Conservation (phyloP, 495 filamentous ascomycete genomes). For the Hypoxylon subgilvum region DNA sequence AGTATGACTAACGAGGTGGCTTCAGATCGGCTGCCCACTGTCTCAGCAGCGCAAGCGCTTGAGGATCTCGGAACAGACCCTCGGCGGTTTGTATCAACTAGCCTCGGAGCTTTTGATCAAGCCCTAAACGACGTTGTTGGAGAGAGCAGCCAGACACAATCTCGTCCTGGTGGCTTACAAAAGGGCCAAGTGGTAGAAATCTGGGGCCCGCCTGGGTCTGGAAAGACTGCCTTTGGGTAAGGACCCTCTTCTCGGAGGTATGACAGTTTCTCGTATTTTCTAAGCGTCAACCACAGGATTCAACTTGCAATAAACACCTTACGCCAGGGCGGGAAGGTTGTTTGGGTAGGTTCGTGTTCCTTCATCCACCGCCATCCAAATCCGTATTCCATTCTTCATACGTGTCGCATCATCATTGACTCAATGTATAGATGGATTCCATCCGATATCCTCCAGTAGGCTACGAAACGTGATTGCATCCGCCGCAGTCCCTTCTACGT, state of each 20-base stretch:
- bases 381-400: neutral
- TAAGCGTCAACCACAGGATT: slow-evolving; percentile 56
- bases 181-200: slow-evolving; percentile 85
- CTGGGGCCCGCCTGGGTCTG: slow-evolving; percentile 85
- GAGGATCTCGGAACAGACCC: slow-evolving; percentile 62
- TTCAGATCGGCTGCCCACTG: slow-evolving; percentile 78
- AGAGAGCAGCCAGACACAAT: slow-evolving; percentile 17
- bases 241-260: slow-evolving; percentile 2
- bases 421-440: slow-evolving; percentile 28
- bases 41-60: slow-evolving; percentile 85
- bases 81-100: slow-evolving; percentile 66
- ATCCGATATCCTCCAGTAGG: slow-evolving; percentile 29
- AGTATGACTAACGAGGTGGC: slow-evolving; percentile 18
- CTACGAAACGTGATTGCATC: slow-evolving; percentile 34
- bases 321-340: slow-evolving; percentile 64
- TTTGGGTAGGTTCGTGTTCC: slow-evolving; percentile 80
- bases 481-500: slow-evolving; percentile 2
- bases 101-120: slow-evolving; percentile 67
- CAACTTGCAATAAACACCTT: slow-evolving; percentile 72
- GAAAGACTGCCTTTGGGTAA: slow-evolving; percentile 86
- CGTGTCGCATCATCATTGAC: slow-evolving; percentile 12
- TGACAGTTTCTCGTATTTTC: neutral
- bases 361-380: neutral
- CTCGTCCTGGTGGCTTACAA: slow-evolving; percentile 61
- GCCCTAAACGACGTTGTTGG: slow-evolving; percentile 47